A percentile compares a stretch with the other conserved stretches of the same genome.
Conservation (phyloP, 1,284 basidiomycete genomes). For the Heterobasidion parviporum region DNA sequence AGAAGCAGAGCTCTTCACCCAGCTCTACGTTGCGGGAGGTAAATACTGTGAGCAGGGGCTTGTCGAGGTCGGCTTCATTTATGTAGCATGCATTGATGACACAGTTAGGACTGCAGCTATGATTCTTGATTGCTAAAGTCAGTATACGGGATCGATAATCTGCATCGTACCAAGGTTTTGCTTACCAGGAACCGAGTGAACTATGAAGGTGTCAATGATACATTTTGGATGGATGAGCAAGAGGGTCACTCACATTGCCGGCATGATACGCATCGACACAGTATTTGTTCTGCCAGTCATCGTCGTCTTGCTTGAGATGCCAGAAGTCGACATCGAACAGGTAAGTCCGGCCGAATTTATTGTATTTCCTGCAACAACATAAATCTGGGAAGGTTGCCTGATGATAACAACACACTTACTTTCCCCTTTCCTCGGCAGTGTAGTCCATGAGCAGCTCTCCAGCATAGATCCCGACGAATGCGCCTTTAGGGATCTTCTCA, state of each 20-base stretch:
- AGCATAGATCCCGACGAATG: constrained; percentile 78
- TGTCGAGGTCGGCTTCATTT: constrained; percentile 36
- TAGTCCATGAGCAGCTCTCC: constrained; percentile 73
- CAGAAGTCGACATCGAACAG: constrained; percentile 79
- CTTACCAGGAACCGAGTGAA: constrained; percentile 63
- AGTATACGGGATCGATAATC: neutral
- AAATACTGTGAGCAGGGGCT: constrained; percentile 57
- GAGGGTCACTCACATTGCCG: constrained; percentile 62
- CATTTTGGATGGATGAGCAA: constrained; percentile 5
- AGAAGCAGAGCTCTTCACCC: constrained; percentile 77
- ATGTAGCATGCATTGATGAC: constrained; percentile 57
- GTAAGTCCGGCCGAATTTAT: constrained; percentile 74
- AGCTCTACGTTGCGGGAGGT: constrained; percentile 53
- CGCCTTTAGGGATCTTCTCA: constrained; percentile 56
- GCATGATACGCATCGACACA: constrained; percentile 81
- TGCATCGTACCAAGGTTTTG: constrained; percentile 1
- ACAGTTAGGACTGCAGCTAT: constrained; percentile 86
- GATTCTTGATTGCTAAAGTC: constrained; percentile 47
- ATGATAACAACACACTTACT: constrained; percentile 32
- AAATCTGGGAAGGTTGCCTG: constrained; percentile 5
- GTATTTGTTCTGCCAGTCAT: constrained; percentile 33
- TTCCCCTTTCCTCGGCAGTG: constrained; percentile 60
- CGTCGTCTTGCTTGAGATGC: constrained; percentile 39
- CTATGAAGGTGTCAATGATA: constrained; percentile 25
- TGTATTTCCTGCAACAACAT: constrained; percentile 53